Evolutionary conservation across 2,329 filamentous ascomycete genomes (phyloP).

Genomic region (Aspergillus uvarum): DNA sequence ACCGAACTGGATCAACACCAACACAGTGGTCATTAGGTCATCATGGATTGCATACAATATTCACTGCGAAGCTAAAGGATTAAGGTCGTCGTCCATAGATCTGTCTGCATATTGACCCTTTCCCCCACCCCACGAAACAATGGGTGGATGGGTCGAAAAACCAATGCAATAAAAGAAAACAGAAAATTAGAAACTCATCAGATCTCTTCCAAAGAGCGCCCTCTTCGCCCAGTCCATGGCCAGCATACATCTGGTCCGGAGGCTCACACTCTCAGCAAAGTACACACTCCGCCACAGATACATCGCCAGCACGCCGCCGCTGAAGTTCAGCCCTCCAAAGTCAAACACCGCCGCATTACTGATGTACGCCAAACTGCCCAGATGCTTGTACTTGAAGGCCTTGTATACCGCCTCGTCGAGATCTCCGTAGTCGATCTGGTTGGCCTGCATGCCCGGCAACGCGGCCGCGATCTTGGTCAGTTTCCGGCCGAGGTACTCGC

Average conservation of each 20-base stretch:
- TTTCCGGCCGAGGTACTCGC: slow-evolving; percentile 86
- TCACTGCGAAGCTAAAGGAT: no score
- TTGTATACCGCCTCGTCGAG: slow-evolving; percentile 90
- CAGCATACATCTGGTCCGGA: slow-evolving; percentile 81
- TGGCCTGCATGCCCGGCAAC: slow-evolving; percentile 70
- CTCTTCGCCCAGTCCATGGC: slow-evolving; percentile 99
- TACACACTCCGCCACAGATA: slow-evolving; percentile 97
- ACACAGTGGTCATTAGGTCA: no score
- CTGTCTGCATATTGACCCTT: no score
- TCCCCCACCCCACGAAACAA: no score
- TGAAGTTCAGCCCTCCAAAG: slow-evolving; percentile 72
- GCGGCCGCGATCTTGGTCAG: slow-evolving; percentile 86
- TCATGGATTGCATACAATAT: no score
- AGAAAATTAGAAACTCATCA: slow-evolving; percentile 52
- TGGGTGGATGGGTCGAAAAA: background rate
- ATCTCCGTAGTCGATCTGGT: slow-evolving; percentile 84
- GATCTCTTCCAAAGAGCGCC: slow-evolving; percentile 81
- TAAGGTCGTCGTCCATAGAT: no score
- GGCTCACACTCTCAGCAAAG: slow-evolving; percentile 94
- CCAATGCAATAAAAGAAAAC: background rate
- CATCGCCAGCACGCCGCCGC: slow-evolving; percentile 84
- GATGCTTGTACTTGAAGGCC: slow-evolving; percentile 89
- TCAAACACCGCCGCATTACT: slow-evolving; percentile 97
- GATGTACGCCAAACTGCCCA: slow-evolving; percentile 90
- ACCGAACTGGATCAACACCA: no score